A percentile compares a stretch with the other conserved stretches of the same genome.
phyloP scores from a whole-genome alignment of 176 grass and related monocot genomes.

The Chloris gayana region DNA sequence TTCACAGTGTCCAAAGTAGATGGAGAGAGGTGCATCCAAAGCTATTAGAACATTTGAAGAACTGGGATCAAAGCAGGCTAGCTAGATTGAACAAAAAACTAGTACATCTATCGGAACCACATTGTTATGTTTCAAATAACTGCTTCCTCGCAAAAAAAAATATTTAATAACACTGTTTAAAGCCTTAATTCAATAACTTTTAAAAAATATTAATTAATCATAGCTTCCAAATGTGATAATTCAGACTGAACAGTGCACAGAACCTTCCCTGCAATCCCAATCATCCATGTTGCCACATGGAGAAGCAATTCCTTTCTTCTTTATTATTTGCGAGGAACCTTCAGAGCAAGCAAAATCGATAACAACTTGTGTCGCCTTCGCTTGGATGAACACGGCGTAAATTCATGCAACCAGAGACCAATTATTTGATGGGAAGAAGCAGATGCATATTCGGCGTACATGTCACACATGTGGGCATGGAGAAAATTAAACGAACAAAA shows the following conservation, averaged over 20 bases:
- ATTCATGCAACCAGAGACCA: not conserved
- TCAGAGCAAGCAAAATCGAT: slow-evolving; percentile 18
- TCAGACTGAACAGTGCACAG: not conserved
- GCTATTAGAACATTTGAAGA: not conserved
- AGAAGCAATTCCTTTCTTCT: not conserved
- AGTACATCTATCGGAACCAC: too few species aligned
- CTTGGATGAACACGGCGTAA: not conserved
- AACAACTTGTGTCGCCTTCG: slow-evolving; percentile 8
- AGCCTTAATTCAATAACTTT: too few species aligned
- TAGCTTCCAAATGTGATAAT: not conserved
- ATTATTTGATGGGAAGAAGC: slow-evolving; percentile 21
- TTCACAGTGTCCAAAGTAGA: not conserved
- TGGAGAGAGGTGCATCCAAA: not conserved
- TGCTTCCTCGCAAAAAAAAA: too few species aligned
- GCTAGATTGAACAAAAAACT: too few species aligned
- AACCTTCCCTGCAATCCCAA: slow-evolving; percentile 22
- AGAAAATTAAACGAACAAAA: slow-evolving; percentile 9
- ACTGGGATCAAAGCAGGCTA: not conserved
- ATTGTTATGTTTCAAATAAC: too few species aligned
- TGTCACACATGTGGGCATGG: slow-evolving; percentile 4
- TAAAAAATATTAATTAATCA: not conserved
- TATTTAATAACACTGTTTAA: too few species aligned
- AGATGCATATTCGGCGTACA: not conserved
- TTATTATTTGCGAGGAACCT: not conserved
- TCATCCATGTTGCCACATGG: slow-evolving; percentile 17